Base-by-base conservation (phyloP, 371 early-diverging fungal species). In the Zychaea mexicana region DNA sequence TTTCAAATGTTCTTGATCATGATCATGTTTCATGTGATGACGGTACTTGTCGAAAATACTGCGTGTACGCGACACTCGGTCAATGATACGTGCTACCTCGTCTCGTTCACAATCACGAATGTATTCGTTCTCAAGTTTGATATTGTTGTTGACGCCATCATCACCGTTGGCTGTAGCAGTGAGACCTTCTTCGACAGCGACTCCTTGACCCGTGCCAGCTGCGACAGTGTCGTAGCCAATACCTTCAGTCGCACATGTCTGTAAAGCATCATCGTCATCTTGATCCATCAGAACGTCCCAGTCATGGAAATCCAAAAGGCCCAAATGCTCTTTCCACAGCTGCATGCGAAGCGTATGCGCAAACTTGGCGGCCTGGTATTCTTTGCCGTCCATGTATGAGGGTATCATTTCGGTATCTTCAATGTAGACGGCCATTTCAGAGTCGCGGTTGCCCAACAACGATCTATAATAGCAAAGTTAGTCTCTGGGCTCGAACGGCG, bases 311-410 rank as follows among this genome's bases (percentile, higher is more conserved):
- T 78, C 77, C 12, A 91, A 61, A 1, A 93, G 67, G 7, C 96
- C 96, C 12, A 92, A 66, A 69, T 96, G 96, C 66, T 96, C 96
- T 59, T 88, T 89, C 78, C 93, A 94, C n/a, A 96, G 68, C 39
- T 86, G 85, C 65, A 86, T 83, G 0, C 96, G 86, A 54, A 96
- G 72, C 8, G 87, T 83, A 65, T 89, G 89, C 1, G 92, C 95
- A 66, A 93, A 89, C 49, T 84, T 82, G 32, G 88, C 81, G 5
- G 89, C 95, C 69, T 89, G 69, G 71, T 87, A 89, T 85, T 86
- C 74, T 31, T 87, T 73, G 3, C 90, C 92, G 67, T 91, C 78
- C 93, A 96, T 91, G 39, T 77, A 81, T 0, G 90, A 84, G 9
- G 76, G 71, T 0, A 96, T 81, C 47, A 77, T 80, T 33, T 88